phyloP scores from a whole-genome alignment of 2,329 filamentous ascomycete species.

The Calonectria henricotiae region DNA sequence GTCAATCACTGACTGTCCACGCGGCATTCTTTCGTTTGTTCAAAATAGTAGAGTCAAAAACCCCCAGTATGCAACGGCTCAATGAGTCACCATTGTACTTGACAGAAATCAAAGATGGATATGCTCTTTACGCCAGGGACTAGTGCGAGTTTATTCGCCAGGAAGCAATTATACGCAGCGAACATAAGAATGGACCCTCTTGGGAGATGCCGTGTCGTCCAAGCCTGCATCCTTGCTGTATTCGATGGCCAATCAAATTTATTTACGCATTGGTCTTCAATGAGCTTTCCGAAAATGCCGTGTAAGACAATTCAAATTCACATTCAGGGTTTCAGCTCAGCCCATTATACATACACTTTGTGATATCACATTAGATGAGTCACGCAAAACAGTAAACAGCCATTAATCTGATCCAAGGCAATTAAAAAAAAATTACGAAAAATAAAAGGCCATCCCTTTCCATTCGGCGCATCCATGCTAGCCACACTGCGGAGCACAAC shows the following conservation, averaged over 20 bases:
- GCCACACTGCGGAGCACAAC: constrained; percentile 40
- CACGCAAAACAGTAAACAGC: too few relatives aligned
- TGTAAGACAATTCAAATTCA: too few relatives aligned
- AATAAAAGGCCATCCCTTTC: constrained; percentile 46
- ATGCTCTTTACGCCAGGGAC: not conserved
- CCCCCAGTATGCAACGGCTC: not conserved
- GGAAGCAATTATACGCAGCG: not conserved
- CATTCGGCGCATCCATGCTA: constrained; percentile 47
- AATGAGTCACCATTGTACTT: not conserved
- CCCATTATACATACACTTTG: not conserved
- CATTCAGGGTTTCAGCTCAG: too few relatives aligned
- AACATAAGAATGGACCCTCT: not conserved
- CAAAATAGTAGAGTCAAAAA: not conserved
- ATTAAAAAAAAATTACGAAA: not conserved
- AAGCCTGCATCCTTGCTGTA: too few relatives aligned
- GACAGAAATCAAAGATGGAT: not conserved
- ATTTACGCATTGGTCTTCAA: too few relatives aligned
- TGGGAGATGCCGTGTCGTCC: not conserved
- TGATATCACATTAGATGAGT: too few relatives aligned
- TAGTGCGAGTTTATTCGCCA: not conserved
- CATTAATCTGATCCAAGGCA: not conserved
- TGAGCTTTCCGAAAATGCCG: too few relatives aligned
- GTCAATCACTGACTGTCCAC: not conserved
- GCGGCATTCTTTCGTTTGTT: too few relatives aligned
- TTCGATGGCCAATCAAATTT: too few relatives aligned